These are phyloP conservation scores for Ceratocystis papillata DNA, from an alignment of 2,329 filamentous ascomycete genomes.

Conservation along the genomic window DNA sequence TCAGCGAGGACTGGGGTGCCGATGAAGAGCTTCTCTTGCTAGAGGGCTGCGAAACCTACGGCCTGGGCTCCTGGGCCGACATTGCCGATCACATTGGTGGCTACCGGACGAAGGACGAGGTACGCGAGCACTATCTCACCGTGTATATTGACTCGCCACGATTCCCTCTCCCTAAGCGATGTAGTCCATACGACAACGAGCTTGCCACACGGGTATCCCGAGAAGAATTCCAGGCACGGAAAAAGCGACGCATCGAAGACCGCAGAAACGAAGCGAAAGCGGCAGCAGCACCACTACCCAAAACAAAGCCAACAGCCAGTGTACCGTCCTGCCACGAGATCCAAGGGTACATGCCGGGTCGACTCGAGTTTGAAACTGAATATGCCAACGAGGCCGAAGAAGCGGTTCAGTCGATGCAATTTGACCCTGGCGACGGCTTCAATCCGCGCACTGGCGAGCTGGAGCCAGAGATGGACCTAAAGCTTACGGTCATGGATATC, in stretches of 20 bases:
- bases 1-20: slow-evolving; percentile 87
- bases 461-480: slow-evolving; percentile 93
- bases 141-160: slow-evolving; percentile 73
- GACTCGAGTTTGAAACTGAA: slow-evolving; percentile 93
- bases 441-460: slow-evolving; percentile 74
- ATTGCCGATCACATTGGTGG: slow-evolving; percentile 97
- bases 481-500: slow-evolving; percentile 96
- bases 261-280: slow-evolving; percentile 78
- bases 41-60: slow-evolving; percentile 92
- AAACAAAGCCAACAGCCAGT: slow-evolving; percentile 91
- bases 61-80: slow-evolving; percentile 92
- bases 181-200: slow-evolving; percentile 68
- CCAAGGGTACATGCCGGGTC: slow-evolving; percentile 96
- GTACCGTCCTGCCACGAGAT: slow-evolving; percentile 96
- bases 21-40: slow-evolving; percentile 90
- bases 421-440: slow-evolving; percentile 88
- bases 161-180: slow-evolving; percentile 80
- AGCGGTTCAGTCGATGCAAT: slow-evolving; percentile 95
- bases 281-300: slow-evolving; percentile 70
- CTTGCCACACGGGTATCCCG: slow-evolving; percentile 71
- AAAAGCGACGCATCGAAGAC: slow-evolving; percentile 88
- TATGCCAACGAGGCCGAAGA: slow-evolving; percentile 97
- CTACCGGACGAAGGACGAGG: slow-evolving; percentile 87
- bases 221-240: slow-evolving; percentile 84
- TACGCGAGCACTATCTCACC: slow-evolving; percentile 82